Evolutionary conservation across 495 filamentous ascomycete species (phyloP).

Genomic region (Melanomma pulvis-pyrius): DNA sequence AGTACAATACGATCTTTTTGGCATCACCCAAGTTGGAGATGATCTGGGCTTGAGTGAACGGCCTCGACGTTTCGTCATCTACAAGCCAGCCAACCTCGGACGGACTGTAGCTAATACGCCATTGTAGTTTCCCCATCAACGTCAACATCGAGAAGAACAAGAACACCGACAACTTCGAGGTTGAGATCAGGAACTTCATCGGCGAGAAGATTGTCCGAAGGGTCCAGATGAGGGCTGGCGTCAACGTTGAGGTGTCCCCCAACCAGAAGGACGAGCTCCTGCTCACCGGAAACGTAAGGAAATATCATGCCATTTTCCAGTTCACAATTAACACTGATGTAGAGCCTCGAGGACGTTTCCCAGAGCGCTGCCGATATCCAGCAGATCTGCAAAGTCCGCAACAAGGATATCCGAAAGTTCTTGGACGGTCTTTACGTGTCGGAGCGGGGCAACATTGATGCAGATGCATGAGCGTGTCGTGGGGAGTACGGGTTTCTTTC

Average conservation of each 20-base stretch:
- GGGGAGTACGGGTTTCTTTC: conserved; percentile 36
- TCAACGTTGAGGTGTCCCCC: conserved; percentile 84
- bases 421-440: conserved; percentile 99
- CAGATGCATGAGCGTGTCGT: conserved; percentile 50
- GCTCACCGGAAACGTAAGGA: conserved; percentile 72
- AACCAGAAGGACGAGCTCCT: conserved; percentile 96
- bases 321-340: background rate
- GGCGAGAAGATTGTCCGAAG: conserved; percentile 98
- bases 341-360: conserved; percentile 62
- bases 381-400: conserved; percentile 97
- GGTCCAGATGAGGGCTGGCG: conserved; percentile 84
- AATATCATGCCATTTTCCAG: background rate
- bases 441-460: conserved; percentile 90
- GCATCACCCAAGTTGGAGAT: background rate
- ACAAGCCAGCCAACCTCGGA: background rate
- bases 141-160: conserved; percentile 97
- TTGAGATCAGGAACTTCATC: conserved; percentile 99
- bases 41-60: background rate
- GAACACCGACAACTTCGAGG: conserved; percentile 82
- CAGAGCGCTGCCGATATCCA: conserved; percentile 98
- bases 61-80: background rate
- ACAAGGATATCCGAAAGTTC: conserved; percentile 99
- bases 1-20: background rate
- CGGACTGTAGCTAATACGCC: background rate
- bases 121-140: conserved; percentile 88